These are phyloP conservation scores for Mycena sp. DNA, from an alignment of 1,284 basidiomycete species.

Conservation along the genomic window DNA sequence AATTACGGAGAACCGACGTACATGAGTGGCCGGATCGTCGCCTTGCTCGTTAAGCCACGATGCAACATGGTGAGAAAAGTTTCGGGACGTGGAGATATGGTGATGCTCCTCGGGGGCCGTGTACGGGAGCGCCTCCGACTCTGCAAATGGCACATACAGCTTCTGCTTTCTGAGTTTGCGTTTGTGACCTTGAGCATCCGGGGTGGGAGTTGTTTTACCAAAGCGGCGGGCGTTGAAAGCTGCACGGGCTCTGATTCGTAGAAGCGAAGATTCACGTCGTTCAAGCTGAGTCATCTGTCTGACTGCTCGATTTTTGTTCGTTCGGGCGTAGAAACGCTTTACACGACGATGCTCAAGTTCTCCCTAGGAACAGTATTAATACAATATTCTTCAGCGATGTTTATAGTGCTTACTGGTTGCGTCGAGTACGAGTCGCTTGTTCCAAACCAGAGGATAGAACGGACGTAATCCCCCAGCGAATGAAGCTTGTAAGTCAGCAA, in stretches of 20 bases:
- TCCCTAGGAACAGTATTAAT: constrained; percentile 12
- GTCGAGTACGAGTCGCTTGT: constrained; percentile 34
- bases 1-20: not conserved
- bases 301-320: constrained; percentile 23
- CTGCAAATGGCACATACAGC: constrained; percentile 1
- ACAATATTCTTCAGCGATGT: not conserved
- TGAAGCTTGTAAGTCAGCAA: constrained; percentile 15
- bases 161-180: not conserved
- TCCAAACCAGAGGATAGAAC: constrained; percentile 3
- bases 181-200: no score
- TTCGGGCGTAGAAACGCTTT: constrained; percentile 27
- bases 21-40: not conserved
- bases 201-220: no score
- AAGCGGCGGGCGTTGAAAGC: no score
- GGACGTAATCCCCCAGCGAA: constrained; percentile 3
- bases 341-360: constrained; percentile 31
- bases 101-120: constrained; percentile 28
- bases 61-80: constrained; percentile 22
- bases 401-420: not conserved
- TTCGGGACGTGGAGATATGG: constrained; percentile 16
- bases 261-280: constrained; percentile 11
- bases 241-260: not conserved
- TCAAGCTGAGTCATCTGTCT: constrained; percentile 26
- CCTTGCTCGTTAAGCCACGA: constrained; percentile 18
- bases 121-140: not conserved